A percentile compares a stretch with the other conserved stretches of the same genome.
Conservation (phyloP, 805 yeast genomes). For the Candida alai region DNA sequence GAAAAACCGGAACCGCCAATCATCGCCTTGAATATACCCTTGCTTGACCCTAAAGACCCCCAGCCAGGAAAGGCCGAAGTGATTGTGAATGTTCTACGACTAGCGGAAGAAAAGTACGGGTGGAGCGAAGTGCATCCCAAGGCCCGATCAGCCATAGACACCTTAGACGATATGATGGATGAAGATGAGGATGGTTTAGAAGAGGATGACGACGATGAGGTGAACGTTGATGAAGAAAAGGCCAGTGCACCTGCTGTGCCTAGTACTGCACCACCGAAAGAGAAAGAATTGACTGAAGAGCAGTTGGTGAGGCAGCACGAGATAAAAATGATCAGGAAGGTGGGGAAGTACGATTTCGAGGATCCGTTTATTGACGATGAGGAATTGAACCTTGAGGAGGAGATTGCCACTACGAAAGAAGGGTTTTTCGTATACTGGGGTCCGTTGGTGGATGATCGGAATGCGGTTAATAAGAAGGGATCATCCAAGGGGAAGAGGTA, state of each 20-base stretch:
- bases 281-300: slow-evolving; percentile 32
- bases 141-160: slow-evolving; percentile 53
- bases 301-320: slow-evolving; percentile 44
- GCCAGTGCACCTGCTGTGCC: slow-evolving; percentile 3
- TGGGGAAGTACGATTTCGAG: slow-evolving; percentile 85
- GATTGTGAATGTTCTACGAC: slow-evolving; percentile 64
- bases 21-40: slow-evolving; percentile 53
- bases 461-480: slow-evolving; percentile 20
- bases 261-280: slow-evolving; percentile 7
- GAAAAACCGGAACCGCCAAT: slow-evolving; percentile 38
- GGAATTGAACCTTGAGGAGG: slow-evolving; percentile 90
- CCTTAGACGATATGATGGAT: slow-evolving; percentile 36
- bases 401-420: slow-evolving; percentile 85
- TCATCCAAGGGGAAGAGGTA: slow-evolving; percentile 23
- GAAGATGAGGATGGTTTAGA: slow-evolving; percentile 31
- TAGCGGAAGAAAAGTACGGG: slow-evolving; percentile 84
- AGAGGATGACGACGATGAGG: slow-evolving; percentile 22
- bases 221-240: slow-evolving; percentile 8
- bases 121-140: slow-evolving; percentile 68
- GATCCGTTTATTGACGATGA: slow-evolving; percentile 97
- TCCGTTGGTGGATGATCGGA: slow-evolving; percentile 62
- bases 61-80: slow-evolving; percentile 58
- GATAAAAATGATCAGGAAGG: slow-evolving; percentile 58
- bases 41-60: slow-evolving; percentile 44
- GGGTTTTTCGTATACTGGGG: slow-evolving; percentile 97